Evolutionary conservation across 495 filamentous ascomycete genomes (phyloP).

Genomic region (Tuber melanosporum): DNA sequence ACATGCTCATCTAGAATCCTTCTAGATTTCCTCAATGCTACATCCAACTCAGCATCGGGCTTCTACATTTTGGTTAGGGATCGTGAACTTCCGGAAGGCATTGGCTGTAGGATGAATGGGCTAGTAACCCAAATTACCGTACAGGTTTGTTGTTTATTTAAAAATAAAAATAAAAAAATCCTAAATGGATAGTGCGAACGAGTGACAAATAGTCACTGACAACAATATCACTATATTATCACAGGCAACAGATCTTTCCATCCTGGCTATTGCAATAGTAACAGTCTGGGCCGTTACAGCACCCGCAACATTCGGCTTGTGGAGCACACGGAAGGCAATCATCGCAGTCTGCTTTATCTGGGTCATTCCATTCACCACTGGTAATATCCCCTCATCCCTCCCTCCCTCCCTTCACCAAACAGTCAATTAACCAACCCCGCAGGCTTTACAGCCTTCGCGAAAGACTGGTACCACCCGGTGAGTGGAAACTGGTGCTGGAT

Average conservation of each 20-base stretch:
- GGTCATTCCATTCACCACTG: background rate
- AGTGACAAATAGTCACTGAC: background rate
- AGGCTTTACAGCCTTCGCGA: conserved; percentile 1
- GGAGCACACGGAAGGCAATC: background rate
- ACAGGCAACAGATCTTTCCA: conserved; percentile 5
- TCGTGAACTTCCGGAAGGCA: background rate
- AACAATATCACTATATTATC: background rate
- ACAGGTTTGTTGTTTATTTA: background rate
- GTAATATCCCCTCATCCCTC: background rate
- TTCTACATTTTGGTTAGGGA: background rate
- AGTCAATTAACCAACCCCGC: background rate
- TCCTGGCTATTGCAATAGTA: conserved; percentile 1
- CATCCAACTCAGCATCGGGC: background rate
- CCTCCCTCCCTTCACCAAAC: background rate
- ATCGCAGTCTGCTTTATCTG: conserved; percentile 1
- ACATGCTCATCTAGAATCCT: background rate
- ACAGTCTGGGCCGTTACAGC: background rate
- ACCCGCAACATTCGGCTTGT: background rate
- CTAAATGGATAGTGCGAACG: background rate
- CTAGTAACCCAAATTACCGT: background rate
- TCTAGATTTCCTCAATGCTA: conserved; percentile 3
- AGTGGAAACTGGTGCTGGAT: conserved; percentile 21
- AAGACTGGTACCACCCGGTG: conserved; percentile 11
- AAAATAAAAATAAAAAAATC: no score
- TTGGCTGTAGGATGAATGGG: background rate